Evolutionary conservation across 2,329 filamentous ascomycete genomes (phyloP).

Genomic region (Teratosphaeria nubilosa): DNA sequence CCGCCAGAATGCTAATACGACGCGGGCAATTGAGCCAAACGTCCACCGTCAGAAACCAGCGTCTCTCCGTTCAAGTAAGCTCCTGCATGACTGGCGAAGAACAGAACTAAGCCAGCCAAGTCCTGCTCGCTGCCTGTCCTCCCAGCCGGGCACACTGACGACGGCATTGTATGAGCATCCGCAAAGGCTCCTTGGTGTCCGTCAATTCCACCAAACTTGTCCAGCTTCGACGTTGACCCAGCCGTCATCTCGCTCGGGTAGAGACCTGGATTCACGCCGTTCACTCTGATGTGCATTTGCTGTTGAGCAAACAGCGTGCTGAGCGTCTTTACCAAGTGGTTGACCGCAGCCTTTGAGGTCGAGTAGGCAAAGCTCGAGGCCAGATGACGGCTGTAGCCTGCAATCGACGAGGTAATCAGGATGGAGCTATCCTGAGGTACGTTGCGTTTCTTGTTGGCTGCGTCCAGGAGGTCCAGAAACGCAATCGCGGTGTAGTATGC

Average conservation of each 20-base stretch:
- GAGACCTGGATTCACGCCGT: slow-evolving; percentile 40
- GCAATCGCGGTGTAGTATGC: slow-evolving; percentile 31
- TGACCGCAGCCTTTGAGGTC: slow-evolving; percentile 38
- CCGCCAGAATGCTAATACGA: slow-evolving; percentile 36
- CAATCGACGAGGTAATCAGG: slow-evolving; percentile 39
- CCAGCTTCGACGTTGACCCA: slow-evolving; percentile 7
- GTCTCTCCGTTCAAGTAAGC: slow-evolving; percentile 57
- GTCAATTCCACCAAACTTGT: slow-evolving; percentile 11
- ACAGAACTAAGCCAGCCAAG: slow-evolving; percentile 55
- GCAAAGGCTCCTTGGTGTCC: slow-evolving; percentile 17
- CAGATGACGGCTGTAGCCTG: slow-evolving; percentile 31
- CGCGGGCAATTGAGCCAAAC: slow-evolving; percentile 46
- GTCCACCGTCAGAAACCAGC: slow-evolving; percentile 53
- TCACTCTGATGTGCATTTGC: slow-evolving; percentile 37
- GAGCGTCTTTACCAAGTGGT: slow-evolving; percentile 41
- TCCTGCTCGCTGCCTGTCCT: slow-evolving; percentile 52
- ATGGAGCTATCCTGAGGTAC: slow-evolving; percentile 32
- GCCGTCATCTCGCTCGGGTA: slow-evolving; percentile 24
- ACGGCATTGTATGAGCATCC: slow-evolving; percentile 45
- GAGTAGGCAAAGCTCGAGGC: slow-evolving; percentile 36
- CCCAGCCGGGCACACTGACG: slow-evolving; percentile 44
- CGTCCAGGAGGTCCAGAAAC: slow-evolving; percentile 32
- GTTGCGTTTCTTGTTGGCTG: slow-evolving; percentile 31
- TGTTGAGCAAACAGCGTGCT: slow-evolving; percentile 32
- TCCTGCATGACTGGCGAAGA: slow-evolving; percentile 54